phyloP scores from a whole-genome alignment of 2,329 filamentous ascomycete genomes.

The Orbilia ellipsospora region DNA sequence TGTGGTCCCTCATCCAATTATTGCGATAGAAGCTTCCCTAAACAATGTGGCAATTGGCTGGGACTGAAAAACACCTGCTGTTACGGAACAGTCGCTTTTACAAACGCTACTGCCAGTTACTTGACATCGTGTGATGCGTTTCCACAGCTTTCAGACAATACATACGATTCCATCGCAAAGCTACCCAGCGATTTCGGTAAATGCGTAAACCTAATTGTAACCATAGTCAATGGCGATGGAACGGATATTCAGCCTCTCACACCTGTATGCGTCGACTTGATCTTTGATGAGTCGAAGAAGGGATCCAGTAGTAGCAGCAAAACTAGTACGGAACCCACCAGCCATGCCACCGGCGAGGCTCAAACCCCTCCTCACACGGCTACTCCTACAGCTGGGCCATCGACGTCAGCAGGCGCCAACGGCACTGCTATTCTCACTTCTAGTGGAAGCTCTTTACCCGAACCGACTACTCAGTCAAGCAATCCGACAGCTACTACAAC shows the following conservation, averaged over 20 bases:
- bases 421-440: neutral
- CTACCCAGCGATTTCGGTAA: neutral
- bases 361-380: neutral
- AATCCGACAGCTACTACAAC: neutral
- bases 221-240: neutral
- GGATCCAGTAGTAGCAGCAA: neutral
- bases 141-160: neutral
- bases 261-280: neutral
- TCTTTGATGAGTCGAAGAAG: neutral
- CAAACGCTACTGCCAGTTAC: neutral
- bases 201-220: neutral
- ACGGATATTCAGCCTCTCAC: neutral
- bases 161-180: neutral
- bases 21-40: neutral
- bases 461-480: neutral
- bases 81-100: neutral
- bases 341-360: neutral
- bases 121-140: neutral
- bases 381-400: neutral
- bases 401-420: neutral
- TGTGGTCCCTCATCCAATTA: neutral
- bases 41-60: neutral
- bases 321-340: neutral
- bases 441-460: neutral
- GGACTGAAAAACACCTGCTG: slow-evolving; percentile 1